Evolutionary conservation across 352 stramenopile species (phyloP).

Genomic region (Phytopythium montanum): DNA sequence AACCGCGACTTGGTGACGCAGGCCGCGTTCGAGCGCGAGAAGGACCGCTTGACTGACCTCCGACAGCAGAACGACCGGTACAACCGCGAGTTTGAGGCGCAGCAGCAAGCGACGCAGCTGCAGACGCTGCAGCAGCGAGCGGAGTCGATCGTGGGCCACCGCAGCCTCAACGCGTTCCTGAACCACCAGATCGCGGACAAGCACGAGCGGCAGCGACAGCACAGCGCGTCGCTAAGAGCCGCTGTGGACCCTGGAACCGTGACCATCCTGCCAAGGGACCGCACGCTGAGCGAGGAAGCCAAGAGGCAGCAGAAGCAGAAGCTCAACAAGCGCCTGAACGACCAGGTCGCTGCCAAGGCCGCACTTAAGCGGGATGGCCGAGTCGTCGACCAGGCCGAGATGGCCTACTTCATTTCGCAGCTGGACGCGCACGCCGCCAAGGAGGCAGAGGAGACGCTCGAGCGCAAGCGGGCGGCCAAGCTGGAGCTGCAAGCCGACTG

Average conservation of each 20-base stretch:
- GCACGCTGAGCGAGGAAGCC: slow-evolving; percentile 20
- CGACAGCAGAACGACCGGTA: slow-evolving; percentile 16
- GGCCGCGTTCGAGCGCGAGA: slow-evolving; percentile 27
- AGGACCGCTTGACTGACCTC: slow-evolving; percentile 13
- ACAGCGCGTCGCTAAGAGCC: slow-evolving; percentile 1
- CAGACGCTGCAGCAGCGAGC: slow-evolving; percentile 37
- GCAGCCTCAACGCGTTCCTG: slow-evolving; percentile 48
- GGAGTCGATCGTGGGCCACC: slow-evolving; percentile 27
- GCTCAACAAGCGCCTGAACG: slow-evolving; percentile 35
- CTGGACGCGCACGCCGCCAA: slow-evolving; percentile 31
- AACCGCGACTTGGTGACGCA: slow-evolving; percentile 26
- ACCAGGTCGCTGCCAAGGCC: slow-evolving; percentile 44
- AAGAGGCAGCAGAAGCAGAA: slow-evolving; percentile 35
- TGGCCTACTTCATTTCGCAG: slow-evolving; percentile 49
- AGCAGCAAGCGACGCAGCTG: slow-evolving; percentile 33
- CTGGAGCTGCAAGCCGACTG: slow-evolving; percentile 37
- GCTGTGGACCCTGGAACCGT: slow-evolving; percentile 11
- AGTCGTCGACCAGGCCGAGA: slow-evolving; percentile 49
- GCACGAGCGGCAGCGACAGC: slow-evolving; percentile 14
- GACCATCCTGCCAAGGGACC: slow-evolving; percentile 43
- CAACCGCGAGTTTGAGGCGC: slow-evolving; percentile 13
- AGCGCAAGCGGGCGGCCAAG: slow-evolving; percentile 29
- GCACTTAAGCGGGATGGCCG: slow-evolving; percentile 30
- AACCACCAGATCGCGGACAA: slow-evolving; percentile 47
- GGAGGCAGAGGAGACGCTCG: slow-evolving; percentile 20